Evolutionary conservation across 176 grass and related monocot species (phyloP), one percentile per base, ranked within the genome.

Genomic region (Themeda triandra): DNA sequence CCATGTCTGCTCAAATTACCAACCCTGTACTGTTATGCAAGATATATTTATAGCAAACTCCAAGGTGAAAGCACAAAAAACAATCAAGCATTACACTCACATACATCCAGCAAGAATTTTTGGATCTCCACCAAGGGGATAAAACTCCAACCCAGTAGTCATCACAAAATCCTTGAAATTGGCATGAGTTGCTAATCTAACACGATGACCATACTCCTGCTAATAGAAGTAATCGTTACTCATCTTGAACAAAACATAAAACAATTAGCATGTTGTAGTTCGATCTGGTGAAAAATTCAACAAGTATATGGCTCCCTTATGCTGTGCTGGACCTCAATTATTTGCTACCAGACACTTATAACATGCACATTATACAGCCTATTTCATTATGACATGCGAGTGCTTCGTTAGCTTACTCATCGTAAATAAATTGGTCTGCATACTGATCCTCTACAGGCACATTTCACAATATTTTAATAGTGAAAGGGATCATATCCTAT

Each of bases 41-140:
- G 46, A 79, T 79, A 28, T 37, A 86, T 32, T 79, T 79, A 46
- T 72, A 86, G 66, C 37, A 36, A 23, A 59, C 21, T 86, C 53
- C 18, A 63, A 79, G 69, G 75, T 71, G 12, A 63, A 79, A 48
- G 77, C 24, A 10, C 33, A 33, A 49, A 49, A 66, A 37, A 27
- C 6, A 23, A 42, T 42, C n/a, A 59, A 60, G 33, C 10, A 21
- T 15, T 33, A 51, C 49, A 33, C 71, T 83, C 48, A 86, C 89
- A 83, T 96, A 93, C 94, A 96, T 91, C 86, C 91, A 81, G 89
- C 94, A 91, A 96, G 88, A 92, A 96, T 53, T 89, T 96, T 96
- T 30, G 91, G 94, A 67, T 96, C 94, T 89, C 94, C 91, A 44
- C 91, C 94, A 58, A 96, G 71, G n/a, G 91, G 91, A 60, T 93